These are phyloP conservation scores for Hypoxylon sp. DNA, from an alignment of 2,329 filamentous ascomycete species.

Conservation along the genomic window DNA sequence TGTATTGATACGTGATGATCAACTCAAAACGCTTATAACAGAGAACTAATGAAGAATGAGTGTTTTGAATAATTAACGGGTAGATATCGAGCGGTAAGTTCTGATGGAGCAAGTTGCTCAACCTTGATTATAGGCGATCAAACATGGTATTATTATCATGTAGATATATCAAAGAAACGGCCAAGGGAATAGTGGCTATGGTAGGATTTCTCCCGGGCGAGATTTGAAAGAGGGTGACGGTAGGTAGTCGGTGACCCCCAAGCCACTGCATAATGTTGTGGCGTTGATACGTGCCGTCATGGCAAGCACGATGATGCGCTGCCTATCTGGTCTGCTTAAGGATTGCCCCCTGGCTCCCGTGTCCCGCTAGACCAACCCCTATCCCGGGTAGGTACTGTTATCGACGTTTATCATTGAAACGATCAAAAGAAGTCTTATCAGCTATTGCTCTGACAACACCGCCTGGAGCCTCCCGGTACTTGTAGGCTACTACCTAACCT, in stretches of 20 bases:
- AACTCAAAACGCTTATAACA: not conserved
- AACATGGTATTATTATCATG: not conserved
- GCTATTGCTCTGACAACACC: no score
- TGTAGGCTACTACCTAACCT: no score
- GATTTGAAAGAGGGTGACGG: not conserved
- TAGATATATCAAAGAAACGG: not conserved
- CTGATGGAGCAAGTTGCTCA: not conserved
- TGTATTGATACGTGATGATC: not conserved
- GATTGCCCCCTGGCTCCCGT: no score
- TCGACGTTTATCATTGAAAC: no score
- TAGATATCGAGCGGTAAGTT: not conserved
- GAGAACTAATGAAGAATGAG: not conserved
- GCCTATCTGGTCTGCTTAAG: not conserved
- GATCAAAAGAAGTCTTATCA: no score
- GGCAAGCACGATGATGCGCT: slow-evolving; percentile 10
- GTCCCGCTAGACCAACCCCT: no score
- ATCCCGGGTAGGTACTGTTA: no score
- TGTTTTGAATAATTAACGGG: not conserved
- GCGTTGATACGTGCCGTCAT: not conserved
- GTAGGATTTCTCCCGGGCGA: not conserved
- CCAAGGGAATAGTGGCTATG: not conserved
- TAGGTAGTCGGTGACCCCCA: not conserved
- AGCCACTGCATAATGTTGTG: slow-evolving; percentile 4
- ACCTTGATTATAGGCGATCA: not conserved
- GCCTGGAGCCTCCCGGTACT: no score